Conservation (phyloP, 306 rosid genomes). For the Begonia fuchsioides region DNA sequence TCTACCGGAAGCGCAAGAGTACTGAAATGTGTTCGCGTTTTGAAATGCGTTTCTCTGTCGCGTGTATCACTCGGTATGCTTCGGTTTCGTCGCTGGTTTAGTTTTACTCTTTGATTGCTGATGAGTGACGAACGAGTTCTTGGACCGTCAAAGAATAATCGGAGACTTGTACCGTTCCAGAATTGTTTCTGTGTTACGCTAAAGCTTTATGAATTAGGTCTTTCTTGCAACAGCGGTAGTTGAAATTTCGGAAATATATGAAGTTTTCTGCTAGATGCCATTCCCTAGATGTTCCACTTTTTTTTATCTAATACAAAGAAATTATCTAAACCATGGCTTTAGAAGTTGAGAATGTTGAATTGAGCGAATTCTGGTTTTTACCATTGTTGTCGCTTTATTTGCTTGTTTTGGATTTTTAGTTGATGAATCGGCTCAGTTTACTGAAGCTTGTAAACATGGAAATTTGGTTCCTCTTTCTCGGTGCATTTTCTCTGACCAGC, state of each 20-base stretch:
- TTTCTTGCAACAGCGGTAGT: too few relatives aligned
- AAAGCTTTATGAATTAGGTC: too few relatives aligned
- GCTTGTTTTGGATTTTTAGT: constrained; percentile 12
- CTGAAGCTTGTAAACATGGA: constrained; percentile 39
- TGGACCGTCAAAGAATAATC: too few relatives aligned
- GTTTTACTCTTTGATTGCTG: neutral
- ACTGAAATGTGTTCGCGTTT: constrained; percentile 4
- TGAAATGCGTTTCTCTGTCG: constrained; percentile 24
- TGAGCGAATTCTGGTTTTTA: constrained; percentile 1
- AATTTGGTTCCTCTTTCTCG: constrained; percentile 50
- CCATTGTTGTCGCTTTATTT: neutral
- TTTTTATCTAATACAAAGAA: too few relatives aligned
- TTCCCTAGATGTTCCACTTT: too few relatives aligned
- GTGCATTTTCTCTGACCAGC: constrained; percentile 68
- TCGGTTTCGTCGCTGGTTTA: neutral
- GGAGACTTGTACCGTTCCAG: too few relatives aligned
- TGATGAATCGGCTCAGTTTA: constrained; percentile 25
- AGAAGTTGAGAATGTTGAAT: neutral
- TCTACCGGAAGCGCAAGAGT: constrained; percentile 11
- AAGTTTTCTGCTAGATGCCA: too few relatives aligned
- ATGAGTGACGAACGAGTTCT: neutral
- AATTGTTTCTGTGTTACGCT: too few relatives aligned
- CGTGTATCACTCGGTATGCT: constrained; percentile 18
- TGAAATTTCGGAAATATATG: too few relatives aligned
- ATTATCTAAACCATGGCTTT: too few relatives aligned